These are phyloP conservation scores for Microsporum ferrugineum DNA, from an alignment of 2,329 filamentous ascomycete species.

Conservation along the genomic window DNA sequence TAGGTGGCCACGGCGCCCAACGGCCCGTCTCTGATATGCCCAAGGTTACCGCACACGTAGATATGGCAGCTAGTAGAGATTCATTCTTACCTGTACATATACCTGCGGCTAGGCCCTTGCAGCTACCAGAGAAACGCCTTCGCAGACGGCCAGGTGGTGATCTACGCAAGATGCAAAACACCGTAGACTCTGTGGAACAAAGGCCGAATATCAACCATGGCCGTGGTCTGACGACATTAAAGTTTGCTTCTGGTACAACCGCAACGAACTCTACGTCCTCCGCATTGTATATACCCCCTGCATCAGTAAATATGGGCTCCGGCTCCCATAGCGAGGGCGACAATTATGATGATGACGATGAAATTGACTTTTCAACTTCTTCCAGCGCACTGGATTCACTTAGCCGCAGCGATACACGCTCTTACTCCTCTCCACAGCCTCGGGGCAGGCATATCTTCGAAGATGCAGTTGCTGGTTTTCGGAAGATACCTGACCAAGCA, in stretches of 20 bases:
- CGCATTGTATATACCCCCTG: constrained; percentile 14
- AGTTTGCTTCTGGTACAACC: constrained; percentile 24
- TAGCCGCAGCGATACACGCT: constrained; percentile 39
- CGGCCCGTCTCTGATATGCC: constrained; percentile 20
- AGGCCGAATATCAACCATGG: constrained; percentile 44
- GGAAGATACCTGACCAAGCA: constrained; percentile 76
- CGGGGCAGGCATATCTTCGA: constrained; percentile 64
- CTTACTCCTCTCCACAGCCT: constrained; percentile 30
- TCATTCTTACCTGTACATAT: constrained; percentile 1
- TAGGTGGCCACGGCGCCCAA: not conserved
- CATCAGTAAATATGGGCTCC: not conserved
- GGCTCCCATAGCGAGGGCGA: constrained; percentile 8
- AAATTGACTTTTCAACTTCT: constrained; percentile 18
- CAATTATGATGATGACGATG: not conserved
- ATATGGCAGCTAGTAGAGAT: not conserved
- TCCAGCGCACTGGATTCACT: constrained; percentile 31
- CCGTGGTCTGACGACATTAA: constrained; percentile 26
- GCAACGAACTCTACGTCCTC: constrained; percentile 21
- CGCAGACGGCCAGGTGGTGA: constrained; percentile 65
- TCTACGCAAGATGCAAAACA: constrained; percentile 55
- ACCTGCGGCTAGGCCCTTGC: constrained; percentile 13
- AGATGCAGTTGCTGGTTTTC: constrained; percentile 73
- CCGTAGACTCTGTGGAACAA: constrained; percentile 19
- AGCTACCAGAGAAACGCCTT: constrained; percentile 28
- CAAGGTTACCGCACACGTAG: constrained; percentile 20